Percentiles rank a stretch among this genome's conserved stretches.
Conservation (phyloP, 805 yeast species). For the Barnettozyma salicaria region DNA sequence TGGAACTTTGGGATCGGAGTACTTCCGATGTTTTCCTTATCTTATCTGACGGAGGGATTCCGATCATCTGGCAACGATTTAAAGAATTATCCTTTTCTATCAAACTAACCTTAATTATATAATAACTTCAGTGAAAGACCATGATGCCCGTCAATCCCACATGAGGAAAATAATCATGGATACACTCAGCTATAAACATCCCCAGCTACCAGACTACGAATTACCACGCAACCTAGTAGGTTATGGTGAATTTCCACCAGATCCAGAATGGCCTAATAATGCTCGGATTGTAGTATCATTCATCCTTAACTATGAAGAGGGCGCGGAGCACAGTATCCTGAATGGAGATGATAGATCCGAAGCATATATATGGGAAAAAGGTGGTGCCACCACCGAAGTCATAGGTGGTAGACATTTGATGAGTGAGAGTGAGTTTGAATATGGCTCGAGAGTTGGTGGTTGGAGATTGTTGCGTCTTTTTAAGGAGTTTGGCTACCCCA, state of each 20-base stretch:
- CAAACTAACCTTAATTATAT: too few relatives aligned
- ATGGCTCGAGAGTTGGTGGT: slow-evolving; percentile 30
- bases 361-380: slow-evolving; percentile 18
- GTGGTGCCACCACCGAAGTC: slow-evolving; percentile 12
- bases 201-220: slow-evolving; percentile 13
- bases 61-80: too few relatives aligned
- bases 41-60: too few relatives aligned
- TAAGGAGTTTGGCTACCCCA: slow-evolving; percentile 27
- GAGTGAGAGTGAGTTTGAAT: slow-evolving; percentile 31
- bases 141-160: too few relatives aligned
- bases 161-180: too few relatives aligned
- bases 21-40: too few relatives aligned
- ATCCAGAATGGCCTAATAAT: slow-evolving; percentile 31
- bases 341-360: slow-evolving; percentile 27
- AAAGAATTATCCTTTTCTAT: too few relatives aligned
- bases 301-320: slow-evolving; percentile 32
- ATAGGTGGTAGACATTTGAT: slow-evolving; percentile 23
- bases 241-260: slow-evolving; percentile 27
- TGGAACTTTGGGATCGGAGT: too few relatives aligned
- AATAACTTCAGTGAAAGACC: too few relatives aligned
- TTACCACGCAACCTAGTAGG: slow-evolving; percentile 27
- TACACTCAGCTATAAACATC: background rate
- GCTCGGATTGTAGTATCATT: slow-evolving; percentile 29
- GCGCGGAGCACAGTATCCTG: slow-evolving; percentile 27
- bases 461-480: slow-evolving; percentile 32